Base-by-base conservation (phyloP, 805 yeast species). In the Candida vaughaniae region DNA sequence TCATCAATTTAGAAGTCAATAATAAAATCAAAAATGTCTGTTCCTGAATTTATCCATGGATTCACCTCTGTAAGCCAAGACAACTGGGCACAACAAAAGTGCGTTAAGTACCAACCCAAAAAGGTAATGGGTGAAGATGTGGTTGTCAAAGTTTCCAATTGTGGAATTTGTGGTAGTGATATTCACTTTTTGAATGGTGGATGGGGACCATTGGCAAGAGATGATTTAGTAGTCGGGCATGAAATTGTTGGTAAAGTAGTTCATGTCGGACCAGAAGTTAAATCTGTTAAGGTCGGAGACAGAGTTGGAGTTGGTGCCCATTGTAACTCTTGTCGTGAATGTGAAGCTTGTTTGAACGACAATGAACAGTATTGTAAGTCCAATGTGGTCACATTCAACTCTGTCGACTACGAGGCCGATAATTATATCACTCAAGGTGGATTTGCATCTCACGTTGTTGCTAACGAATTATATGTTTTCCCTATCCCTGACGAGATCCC, bases 221-320 rank as follows among this genome's bases (percentile, higher is more conserved):
- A 66, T 18, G 62, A 65, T 35, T 63, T 70, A 23, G 68, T 73
- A 33, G 69, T 64, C 5, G 89, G 89, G 16, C 88, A 82, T 58
- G 88, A 82, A 58, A 71, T 82, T 43, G 62, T 80, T 31, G 89
- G 88, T 36, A 63, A 56, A 19, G 83, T 81, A 23, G 66, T 77
- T n/a, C 69, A 66, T 22, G 66, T 82, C 29, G 95, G 93, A 35
- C 47, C 68, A 6, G 64, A 73, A 30, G 78, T 85, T 43, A 54
- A 58, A 5, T 66, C 44, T 31, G 71, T 62, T 64, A 73, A 69
- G 52, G 53, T 81, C 18, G 95, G 95, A 36, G 82, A 87, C 46
- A 69, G 86, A 44, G 95, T 83, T 17, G 95, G 93, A 33, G 73
- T 84, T 33, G 95, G 95, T 49, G 90, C 93, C 16, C 78, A 74